Base-by-base conservation (phyloP, 73 alveolate species). In the Paramecium primaurelia region DNA sequence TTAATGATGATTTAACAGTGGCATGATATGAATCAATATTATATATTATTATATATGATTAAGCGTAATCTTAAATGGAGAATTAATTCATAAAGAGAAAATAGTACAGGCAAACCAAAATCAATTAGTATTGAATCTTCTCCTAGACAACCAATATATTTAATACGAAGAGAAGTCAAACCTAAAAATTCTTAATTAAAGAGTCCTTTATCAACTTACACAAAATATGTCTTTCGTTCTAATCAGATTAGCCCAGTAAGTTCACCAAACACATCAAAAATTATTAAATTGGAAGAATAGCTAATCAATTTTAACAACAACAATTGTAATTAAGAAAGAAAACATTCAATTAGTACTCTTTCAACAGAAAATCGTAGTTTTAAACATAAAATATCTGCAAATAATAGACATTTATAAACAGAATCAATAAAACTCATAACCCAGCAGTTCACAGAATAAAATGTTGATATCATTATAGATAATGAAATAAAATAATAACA, bases 1-100 rank as follows among this genome's bases (percentile, higher is more conserved):
- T 96, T 96, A 97, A 99, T 92, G 99, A 99, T 87, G 99, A 98
- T 93, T 93, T 98, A 59, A 98, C 99, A 32, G 99, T 97, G 37
- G 94, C 94, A 3, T 89, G 94, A 89, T 54, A 16, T 34, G 42
- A 38, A 75, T 75, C 47, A 38, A 32, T 36, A 75, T 75, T 30
- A 38, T 75, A 36, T 75, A 38, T 38, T 14, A 75, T 54, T 18
- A 54, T 54, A 54, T 54, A 54, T 64, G 84, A 32, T 34, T 64
- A 64, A 64, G 84, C 84, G 47, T 64, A 64, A 64, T 64, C 42
- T 64, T 10, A 73, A 73, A 73, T 73, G 87, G 87, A 73, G 59
- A 73, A 73, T 73, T 37, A 73, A 73, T 73, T 73, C 87, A 11
- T 16, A 73, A 40, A 73, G 47, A 22, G 58, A 73, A 73, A 73